These are phyloP conservation scores for Aspergillus egyptiacus DNA, from an alignment of 495 filamentous ascomycete species.

Conservation along the genomic window DNA sequence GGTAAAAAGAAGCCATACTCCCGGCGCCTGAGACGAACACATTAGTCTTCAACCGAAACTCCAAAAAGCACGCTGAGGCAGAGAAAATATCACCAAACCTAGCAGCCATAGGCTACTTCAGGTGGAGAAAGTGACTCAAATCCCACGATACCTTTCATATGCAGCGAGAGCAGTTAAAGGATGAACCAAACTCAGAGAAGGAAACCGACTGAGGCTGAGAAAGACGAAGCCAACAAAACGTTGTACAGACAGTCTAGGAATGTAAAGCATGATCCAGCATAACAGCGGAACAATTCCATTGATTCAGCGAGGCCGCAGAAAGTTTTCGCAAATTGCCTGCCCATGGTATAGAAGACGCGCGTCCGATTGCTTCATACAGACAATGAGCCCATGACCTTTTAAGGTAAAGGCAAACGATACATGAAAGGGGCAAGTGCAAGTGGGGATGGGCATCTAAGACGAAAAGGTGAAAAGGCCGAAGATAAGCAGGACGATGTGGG, in stretches of 20 bases:
- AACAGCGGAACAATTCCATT: slow-evolving; percentile 39
- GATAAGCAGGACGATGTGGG: slow-evolving; percentile 9
- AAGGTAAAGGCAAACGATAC: slow-evolving; percentile 18
- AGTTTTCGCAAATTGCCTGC: slow-evolving; percentile 49
- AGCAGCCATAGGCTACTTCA: slow-evolving; percentile 19
- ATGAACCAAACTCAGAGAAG: slow-evolving; percentile 8
- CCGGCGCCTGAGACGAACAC: slow-evolving; percentile 8
- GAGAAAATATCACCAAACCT: slow-evolving; percentile 16
- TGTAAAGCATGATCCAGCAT: slow-evolving; percentile 29
- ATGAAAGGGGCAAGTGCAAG: slow-evolving; percentile 13
- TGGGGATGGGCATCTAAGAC: neutral
- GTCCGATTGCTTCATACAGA: slow-evolving; percentile 36
- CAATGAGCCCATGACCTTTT: slow-evolving; percentile 29
- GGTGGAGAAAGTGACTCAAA: slow-evolving; percentile 2
- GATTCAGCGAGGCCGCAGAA: slow-evolving; percentile 34
- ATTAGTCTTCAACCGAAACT: slow-evolving; percentile 14
- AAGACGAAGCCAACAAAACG: slow-evolving; percentile 21
- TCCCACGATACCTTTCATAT: slow-evolving; percentile 7
- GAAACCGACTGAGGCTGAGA: slow-evolving; percentile 20
- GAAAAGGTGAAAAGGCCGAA: slow-evolving; percentile 14
- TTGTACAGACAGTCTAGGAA: slow-evolving; percentile 34
- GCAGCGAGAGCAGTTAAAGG: slow-evolving; percentile 9
- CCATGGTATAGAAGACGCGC: slow-evolving; percentile 40
- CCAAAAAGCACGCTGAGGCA: slow-evolving; percentile 19
- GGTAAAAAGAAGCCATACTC: neutral